Percentiles rank a stretch among this genome's conserved stretches.
Conservation (phyloP, 441 rosid species). For the Brassica hybrid region DNA sequence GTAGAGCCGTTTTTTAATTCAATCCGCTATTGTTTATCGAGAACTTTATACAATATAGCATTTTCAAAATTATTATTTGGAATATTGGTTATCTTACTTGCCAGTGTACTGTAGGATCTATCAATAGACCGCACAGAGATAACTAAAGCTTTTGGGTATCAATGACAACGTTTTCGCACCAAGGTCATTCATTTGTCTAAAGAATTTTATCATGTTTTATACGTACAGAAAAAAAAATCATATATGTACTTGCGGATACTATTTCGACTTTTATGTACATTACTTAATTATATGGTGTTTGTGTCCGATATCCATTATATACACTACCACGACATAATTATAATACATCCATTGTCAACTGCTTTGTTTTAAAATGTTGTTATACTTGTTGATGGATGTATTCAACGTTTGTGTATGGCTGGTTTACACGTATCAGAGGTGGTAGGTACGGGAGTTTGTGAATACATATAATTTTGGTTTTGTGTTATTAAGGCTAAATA, state of each 20-base stretch:
- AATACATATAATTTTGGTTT: no score
- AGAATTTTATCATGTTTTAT: neutral
- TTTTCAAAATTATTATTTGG: neutral
- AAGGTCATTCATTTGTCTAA: neutral
- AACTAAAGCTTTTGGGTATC: neutral
- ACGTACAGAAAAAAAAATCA: neutral
- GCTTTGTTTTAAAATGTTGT: neutral
- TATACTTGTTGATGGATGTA: no score
- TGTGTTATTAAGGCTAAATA: no score
- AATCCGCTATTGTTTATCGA: neutral
- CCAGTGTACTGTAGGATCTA: neutral
- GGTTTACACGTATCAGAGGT: no score
- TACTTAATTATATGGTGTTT: neutral
- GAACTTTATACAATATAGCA: neutral
- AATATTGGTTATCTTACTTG: neutral
- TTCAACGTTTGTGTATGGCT: no score
- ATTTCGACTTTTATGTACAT: neutral
- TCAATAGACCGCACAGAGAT: neutral
- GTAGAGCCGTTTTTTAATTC: neutral
- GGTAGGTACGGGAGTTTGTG: no score
- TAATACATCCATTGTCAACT: neutral
- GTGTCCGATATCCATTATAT: neutral
- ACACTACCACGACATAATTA: neutral
- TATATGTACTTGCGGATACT: neutral
- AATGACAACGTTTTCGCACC: conserved; percentile 1